Conservation (phyloP, 2,329 filamentous ascomycete genomes). For the Colletotrichum caudatum region DNA sequence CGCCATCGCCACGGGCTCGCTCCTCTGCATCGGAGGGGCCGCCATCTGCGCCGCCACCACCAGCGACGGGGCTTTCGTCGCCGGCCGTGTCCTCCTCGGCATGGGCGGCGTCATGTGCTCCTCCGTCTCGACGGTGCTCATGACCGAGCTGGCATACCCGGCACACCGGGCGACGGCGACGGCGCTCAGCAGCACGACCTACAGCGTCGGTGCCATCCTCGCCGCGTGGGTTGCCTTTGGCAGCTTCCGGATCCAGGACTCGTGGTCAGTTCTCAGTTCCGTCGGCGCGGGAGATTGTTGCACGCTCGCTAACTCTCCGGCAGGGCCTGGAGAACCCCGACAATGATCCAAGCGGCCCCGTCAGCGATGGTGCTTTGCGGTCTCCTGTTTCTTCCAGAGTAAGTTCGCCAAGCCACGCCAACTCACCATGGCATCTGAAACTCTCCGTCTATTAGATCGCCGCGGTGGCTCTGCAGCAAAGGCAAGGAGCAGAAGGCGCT, state of each 20-base stretch:
- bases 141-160: slow-evolving; percentile 47
- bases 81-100: slow-evolving; percentile 56
- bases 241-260: slow-evolving; percentile 43
- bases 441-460: slow-evolving; percentile 17
- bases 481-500: slow-evolving; percentile 55
- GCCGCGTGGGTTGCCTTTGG: slow-evolving; percentile 56
- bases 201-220: slow-evolving; percentile 53
- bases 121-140: slow-evolving; percentile 62
- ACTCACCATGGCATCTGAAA: not conserved
- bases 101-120: slow-evolving; percentile 58
- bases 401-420: slow-evolving; percentile 3
- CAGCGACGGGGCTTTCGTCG: slow-evolving; percentile 58
- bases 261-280: slow-evolving; percentile 25
- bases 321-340: slow-evolving; percentile 37
- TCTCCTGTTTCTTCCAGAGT: slow-evolving; percentile 37
- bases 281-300: not conserved
- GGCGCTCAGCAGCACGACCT: slow-evolving; percentile 52
- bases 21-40: slow-evolving; percentile 51
- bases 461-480: slow-evolving; percentile 37
- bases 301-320: not conserved
- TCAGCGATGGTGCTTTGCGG: slow-evolving; percentile 36
- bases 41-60: slow-evolving; percentile 57
- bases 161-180: slow-evolving; percentile 46
- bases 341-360: slow-evolving; percentile 30
- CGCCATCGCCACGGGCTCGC: slow-evolving; percentile 49